A percentile compares a stretch with the other conserved stretches of the same genome.
Evolutionary conservation across 1,284 basidiomycete species (phyloP).

Genomic region (Austroboletus olivaceoglutinosus): DNA sequence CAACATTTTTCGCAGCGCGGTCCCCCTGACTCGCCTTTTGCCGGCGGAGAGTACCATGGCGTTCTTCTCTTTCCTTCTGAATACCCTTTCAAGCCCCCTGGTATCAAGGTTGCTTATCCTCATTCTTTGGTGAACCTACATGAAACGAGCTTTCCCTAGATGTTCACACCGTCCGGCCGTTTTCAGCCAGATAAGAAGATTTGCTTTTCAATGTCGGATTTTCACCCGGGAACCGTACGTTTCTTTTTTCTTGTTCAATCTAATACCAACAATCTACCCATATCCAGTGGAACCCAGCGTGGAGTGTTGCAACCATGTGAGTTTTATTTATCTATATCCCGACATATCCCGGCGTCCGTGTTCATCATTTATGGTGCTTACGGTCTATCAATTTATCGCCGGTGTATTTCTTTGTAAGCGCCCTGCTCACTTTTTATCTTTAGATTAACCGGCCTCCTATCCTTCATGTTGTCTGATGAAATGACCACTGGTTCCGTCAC

Average conservation of each 20-base stretch:
- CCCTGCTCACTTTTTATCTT: conserved; percentile 17
- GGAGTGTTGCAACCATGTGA: conserved; percentile 91
- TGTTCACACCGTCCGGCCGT: conserved; percentile 92
- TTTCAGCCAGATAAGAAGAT: conserved; percentile 95
- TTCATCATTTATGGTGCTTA: conserved; percentile 11
- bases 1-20: conserved; percentile 60
- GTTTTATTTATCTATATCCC: conserved; percentile 30
- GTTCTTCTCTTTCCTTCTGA: conserved; percentile 86
- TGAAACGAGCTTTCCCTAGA: conserved; percentile 43
- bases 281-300: conserved; percentile 85
- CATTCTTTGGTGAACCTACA: conserved; percentile 1
- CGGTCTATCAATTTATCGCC: conserved; percentile 18
- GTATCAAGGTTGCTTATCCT: conserved; percentile 75
- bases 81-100: conserved; percentile 93
- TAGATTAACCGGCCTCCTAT: conserved; percentile 90
- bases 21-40: conserved; percentile 88
- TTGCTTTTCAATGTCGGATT: conserved; percentile 95
- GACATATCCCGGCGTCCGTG: conserved; percentile 6
- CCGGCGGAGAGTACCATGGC: conserved; percentile 94
- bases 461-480: conserved; percentile 96
- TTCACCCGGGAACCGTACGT: conserved; percentile 85
- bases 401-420: not conserved
- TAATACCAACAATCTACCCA: not conserved
- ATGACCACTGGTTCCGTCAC: conserved; percentile 93
- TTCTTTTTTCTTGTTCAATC: not conserved